Base-by-base conservation (phyloP, 2,329 filamentous ascomycete species). In the Ambrosiella beaveri region DNA sequence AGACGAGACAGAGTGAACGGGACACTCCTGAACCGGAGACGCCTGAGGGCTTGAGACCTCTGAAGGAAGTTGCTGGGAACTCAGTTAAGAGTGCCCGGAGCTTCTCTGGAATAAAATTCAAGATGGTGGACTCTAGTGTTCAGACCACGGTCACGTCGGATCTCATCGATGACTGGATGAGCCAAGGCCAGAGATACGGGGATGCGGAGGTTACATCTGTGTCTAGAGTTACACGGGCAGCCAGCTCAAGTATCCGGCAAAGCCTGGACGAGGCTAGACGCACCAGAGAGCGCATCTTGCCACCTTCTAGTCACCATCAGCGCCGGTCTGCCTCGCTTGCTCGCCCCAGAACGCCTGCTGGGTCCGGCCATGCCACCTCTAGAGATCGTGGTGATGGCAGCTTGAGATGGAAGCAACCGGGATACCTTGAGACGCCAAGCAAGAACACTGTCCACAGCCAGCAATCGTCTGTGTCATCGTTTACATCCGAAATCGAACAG, bases 401-500 rank as follows among this genome's bases (percentile, higher is more conserved):
- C 35, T 36, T 40, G 51, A 37, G 51, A 38, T 53, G 37, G 35
- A 38, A 37, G 51, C 36, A 27, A 12, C 53, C 56, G 17, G 17
- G 41, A 19, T 51, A 58, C n/a, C 39, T 56, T 8, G 58, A 60
- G 50, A 60, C 55, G 41, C 58, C 58, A 17, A 57, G 47, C 17
- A 60, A 60, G 51, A 57, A 60, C 45, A 60, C 58, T 2, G 37
- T 71, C 61, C 64, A 68, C 65, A 76, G 74, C 63, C 80, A 85
- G 49, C 82, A 86, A 63, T 35, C 17, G 17, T 98, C 93, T 0
- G 81, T 97, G 6, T 95, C 93, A 0, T 97, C 93, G 0, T 98
- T 98, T 67, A 88, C 83, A 5, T 97, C 93, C 0, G 93, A 98
- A 70, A 74, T 98, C 17, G 93, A 98, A 65, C 83, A 84, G 61